phyloP scores from a whole-genome alignment of 2,329 filamentous ascomycete genomes.

The Pseudopyrenochaeta lycopersici region DNA sequence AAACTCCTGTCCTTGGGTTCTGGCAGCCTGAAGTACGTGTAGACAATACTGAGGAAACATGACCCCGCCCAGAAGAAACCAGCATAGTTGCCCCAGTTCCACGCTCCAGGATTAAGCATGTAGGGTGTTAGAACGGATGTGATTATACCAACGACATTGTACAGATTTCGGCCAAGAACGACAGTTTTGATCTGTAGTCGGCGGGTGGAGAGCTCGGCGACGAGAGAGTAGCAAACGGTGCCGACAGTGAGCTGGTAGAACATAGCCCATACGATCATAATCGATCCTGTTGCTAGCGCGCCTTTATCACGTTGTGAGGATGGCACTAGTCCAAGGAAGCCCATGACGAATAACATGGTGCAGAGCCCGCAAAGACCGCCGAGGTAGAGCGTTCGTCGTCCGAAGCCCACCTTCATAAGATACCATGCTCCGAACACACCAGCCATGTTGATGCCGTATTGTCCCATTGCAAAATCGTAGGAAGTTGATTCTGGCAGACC shows the following conservation, averaged over 20 bases:
- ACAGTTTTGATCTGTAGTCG: constrained; percentile 91
- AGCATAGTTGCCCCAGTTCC: constrained; percentile 88
- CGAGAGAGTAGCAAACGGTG: constrained; percentile 88
- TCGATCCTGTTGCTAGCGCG: constrained; percentile 80
- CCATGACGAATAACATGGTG: constrained; percentile 81
- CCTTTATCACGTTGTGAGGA: constrained; percentile 65
- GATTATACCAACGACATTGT: constrained; percentile 82
- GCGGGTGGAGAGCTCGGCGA: constrained; percentile 83
- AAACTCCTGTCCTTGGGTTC: constrained; percentile 84
- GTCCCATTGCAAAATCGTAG: constrained; percentile 62
- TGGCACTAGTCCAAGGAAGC: constrained; percentile 81
- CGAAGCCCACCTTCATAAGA: constrained; percentile 77
- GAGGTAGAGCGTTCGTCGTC: constrained; percentile 78
- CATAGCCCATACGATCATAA: constrained; percentile 68
- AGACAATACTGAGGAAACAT: constrained; percentile 82
- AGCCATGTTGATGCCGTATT: constrained; percentile 75
- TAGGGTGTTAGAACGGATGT: constrained; percentile 86
- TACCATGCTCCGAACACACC: constrained; percentile 85
- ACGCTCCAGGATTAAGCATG: constrained; percentile 87
- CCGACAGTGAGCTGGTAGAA: constrained; percentile 88
- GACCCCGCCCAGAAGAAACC: constrained; percentile 90
- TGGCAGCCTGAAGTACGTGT: constrained; percentile 82
- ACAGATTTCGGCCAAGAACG: constrained; percentile 80
- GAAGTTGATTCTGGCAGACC: constrained; percentile 54
- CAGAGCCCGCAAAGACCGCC: constrained; percentile 76